Evolutionary conservation across 1,284 basidiomycete species (phyloP).

Genomic region (Moesziomyces parantarcticus): DNA sequence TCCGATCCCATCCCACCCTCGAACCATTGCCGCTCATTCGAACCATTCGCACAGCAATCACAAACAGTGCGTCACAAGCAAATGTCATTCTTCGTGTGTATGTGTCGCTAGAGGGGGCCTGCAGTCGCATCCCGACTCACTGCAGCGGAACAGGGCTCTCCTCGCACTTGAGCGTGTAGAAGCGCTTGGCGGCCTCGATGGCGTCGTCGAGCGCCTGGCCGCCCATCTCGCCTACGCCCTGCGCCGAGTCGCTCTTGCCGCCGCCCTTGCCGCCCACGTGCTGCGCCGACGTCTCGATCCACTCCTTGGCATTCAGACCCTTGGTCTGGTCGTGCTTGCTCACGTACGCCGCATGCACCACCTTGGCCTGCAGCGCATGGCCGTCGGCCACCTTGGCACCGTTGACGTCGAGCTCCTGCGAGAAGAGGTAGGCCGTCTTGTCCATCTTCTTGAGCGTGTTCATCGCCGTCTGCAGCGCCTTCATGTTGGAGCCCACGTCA

Average conservation of each 20-base stretch:
- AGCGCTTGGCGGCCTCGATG: conserved; percentile 35
- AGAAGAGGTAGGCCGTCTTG: conserved; percentile 90
- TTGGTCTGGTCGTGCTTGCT: conserved; percentile 69
- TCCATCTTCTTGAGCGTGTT: conserved; percentile 80
- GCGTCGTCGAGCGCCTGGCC: conserved; percentile 59
- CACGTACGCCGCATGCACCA: conserved; percentile 88
- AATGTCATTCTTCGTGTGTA: too few relatives aligned
- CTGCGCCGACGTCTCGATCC: conserved; percentile 56
- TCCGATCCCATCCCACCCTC: too few relatives aligned
- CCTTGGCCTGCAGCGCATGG: conserved; percentile 73
- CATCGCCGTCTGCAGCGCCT: conserved; percentile 79
- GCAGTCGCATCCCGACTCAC: too few relatives aligned
- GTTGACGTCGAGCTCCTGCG: conserved; percentile 72
- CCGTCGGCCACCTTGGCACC: conserved; percentile 42
- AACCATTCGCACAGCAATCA: too few relatives aligned
- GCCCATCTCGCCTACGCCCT: conserved; percentile 64
- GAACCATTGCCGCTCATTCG: background rate
- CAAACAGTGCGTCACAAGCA: too few relatives aligned
- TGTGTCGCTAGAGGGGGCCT: too few relatives aligned
- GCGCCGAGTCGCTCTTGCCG: conserved; percentile 63
- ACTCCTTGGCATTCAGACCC: conserved; percentile 62
- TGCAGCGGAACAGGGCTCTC: conserved; percentile 32
- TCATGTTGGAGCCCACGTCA: conserved; percentile 69
- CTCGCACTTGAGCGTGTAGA: conserved; percentile 45
- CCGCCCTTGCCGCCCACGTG: conserved; percentile 63